Base-by-base conservation (phyloP, 1,284 basidiomycete species). In the Tilletia indica region DNA sequence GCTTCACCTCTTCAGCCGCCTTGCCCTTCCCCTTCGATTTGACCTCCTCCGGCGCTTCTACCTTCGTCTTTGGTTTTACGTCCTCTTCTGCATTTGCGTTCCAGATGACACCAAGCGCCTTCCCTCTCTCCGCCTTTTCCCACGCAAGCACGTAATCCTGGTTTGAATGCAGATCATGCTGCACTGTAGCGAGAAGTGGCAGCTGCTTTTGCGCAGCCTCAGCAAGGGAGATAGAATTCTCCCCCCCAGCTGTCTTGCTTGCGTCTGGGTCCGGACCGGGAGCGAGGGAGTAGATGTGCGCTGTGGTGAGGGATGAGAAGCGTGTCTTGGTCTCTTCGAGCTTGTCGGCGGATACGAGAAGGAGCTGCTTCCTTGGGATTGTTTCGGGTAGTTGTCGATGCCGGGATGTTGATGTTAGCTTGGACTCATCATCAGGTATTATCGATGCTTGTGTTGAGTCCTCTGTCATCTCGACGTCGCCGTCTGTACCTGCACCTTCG, bases 211-310 rank as follows among this genome's bases (percentile, higher is more conserved):
- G 56, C 39, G 70, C 69, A 6, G 56, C 68, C 25, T 72, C 61
- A 0, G 47, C 34, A 19, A 48, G 39, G 12, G 42, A 39, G 14
- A 12, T 70, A 11, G 51, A 14, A n/a, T n/a, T 67, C 19, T 8
- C 21, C 12, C n/a, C n/a, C 66, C 11, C 38, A 48, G 31, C 19
- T 11, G 34, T 8, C 25, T 42, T 38, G 68, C 16, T 2, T n/a
- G 25, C 11, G 34, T 19, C 31, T 77, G 76, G 9, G 74, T 48
- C 9, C 64, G 56, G 66, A 8, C 75, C 74, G 3, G 76, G 71
- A 19, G 76, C 74, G 67, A 80, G 66, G 51, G 79, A 77, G 70
- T 80, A 80, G 70, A 80, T 73, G 64, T 79, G 76, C 63, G 72
- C 74, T 0, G 71, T 72, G 2, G 72, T 67, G 51, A 75, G n/a